Percentiles rank a stretch among this genome's conserved stretches.
These are phyloP conservation scores for Fomitopsis palustris DNA, from an alignment of 1,284 basidiomycete genomes.

Conservation along the genomic window DNA sequence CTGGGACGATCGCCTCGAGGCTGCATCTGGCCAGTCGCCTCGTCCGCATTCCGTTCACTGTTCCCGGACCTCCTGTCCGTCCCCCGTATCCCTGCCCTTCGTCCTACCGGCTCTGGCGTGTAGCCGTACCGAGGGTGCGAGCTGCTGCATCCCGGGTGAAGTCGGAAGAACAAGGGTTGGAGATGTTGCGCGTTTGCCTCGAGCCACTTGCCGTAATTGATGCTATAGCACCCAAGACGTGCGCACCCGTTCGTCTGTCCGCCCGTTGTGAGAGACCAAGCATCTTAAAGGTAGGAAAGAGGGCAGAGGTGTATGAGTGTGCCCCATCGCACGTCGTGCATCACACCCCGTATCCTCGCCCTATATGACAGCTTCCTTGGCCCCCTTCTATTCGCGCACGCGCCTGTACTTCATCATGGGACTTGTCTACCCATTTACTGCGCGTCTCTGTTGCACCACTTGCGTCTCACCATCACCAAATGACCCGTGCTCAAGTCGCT, in stretches of 20 bases:
- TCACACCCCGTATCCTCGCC: background rate
- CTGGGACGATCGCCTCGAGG: background rate
- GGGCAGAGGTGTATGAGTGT: background rate
- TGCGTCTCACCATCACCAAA: background rate
- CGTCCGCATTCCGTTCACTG: background rate
- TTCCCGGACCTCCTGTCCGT: background rate
- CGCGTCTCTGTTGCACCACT: background rate
- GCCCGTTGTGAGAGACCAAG: too few relatives aligned
- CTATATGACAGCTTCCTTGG: background rate
- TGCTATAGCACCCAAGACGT: too few relatives aligned
- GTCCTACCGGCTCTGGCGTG: background rate
- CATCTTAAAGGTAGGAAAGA: background rate
- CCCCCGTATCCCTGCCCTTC: background rate
- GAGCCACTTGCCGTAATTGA: too few relatives aligned
- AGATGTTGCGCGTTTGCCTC: background rate
- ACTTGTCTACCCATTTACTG: background rate
- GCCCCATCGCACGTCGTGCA: background rate
- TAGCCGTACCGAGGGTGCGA: background rate
- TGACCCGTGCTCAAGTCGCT: too few relatives aligned
- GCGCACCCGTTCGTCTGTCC: background rate
- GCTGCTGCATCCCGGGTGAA: background rate
- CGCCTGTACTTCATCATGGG: background rate
- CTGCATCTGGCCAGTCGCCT: background rate
- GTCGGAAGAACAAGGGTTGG: background rate
- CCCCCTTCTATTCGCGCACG: background rate